Conservation (phyloP, 2,329 filamentous ascomycete genomes). For the Dactylellina sp. region DNA sequence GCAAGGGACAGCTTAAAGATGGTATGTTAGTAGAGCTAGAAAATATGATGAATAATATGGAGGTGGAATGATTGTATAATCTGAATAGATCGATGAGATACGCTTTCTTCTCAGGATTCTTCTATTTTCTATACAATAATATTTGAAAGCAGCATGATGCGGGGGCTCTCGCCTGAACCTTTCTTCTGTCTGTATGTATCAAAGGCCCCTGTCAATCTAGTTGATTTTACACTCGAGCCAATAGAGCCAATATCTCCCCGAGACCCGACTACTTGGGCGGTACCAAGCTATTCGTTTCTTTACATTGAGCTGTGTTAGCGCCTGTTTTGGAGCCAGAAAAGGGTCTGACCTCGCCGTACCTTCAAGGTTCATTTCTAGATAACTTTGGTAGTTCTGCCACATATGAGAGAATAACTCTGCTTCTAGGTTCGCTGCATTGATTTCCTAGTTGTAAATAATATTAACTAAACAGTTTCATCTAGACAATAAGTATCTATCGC, state of each 20-base stretch:
- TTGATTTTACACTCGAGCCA: no score
- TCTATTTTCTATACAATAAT: no score
- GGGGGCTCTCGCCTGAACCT: no score
- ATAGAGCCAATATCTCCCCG: background rate
- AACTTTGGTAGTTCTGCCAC: conserved; percentile 57
- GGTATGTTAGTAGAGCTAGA: conserved; percentile 3
- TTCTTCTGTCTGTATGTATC: no score
- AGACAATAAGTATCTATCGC: no score
- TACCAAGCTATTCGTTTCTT: conserved; percentile 52
- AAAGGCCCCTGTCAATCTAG: no score
- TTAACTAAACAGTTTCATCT: no score
- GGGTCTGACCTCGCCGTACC: conserved; percentile 6
- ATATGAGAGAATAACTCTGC: conserved; percentile 57
- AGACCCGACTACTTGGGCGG: conserved; percentile 41
- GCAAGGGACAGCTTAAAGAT: no score
- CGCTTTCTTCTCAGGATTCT: background rate
- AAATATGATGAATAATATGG: background rate
- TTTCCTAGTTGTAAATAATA: conserved; percentile 31
- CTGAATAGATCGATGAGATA: background rate
- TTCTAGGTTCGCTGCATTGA: conserved; percentile 54
- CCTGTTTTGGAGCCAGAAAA: background rate
- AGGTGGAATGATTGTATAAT: background rate
- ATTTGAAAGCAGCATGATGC: no score
- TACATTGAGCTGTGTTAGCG: background rate
- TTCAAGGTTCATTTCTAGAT: conserved; percentile 55